Base-by-base conservation (phyloP, 106 monocot species). In the Xerophyta viscosa region DNA sequence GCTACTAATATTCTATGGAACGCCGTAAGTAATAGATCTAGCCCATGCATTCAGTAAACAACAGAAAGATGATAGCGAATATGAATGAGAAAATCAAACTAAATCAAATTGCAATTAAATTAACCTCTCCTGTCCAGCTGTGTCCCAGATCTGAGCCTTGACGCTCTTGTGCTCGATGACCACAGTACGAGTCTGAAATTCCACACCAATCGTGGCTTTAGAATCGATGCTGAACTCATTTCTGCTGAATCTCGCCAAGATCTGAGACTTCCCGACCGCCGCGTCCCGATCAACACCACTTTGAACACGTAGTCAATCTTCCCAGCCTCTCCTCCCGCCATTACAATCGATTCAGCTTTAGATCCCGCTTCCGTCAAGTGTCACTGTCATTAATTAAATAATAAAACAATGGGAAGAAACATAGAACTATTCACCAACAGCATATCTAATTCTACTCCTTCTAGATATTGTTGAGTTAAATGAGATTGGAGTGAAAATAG, bases 61-160 rank as follows among this genome's bases (percentile, higher is more conserved):
- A 10, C 39, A 3, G 3, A 2, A n/a, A n/a, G n/a, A n/a, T 15
- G 3, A 39, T 6, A n/a, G n/a, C n/a, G n/a, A n/a, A n/a, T n/a
- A n/a, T n/a, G n/a, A n/a, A 36, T 15, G 15, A 15, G 39, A 2
- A 39, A 12, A 12, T 15, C 2, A 39, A 10, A 39, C 6, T 12
- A 39, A 2, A 15, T 12, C 10, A 3, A 8, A 12, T 2, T 1
- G 15, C 13, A 2, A 8, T 12, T 12, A 33, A 15, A 39, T 2
- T 36, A n/a, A 54, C 54, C 54, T 54, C 33, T 54, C 54, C n/a
- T 58, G 41, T 4, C 24, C 41, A 13, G 43, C 41, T 0, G 58
- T 58, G 26, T 58, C 41, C 58, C 41, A 58, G 41, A 58, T 58
- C 41, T 58, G 58, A 26, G 58, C 58, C 58, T 58, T 58, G 58